Conservation (phyloP, 345 rosid genomes). For the Hirschfeldia incana region DNA sequence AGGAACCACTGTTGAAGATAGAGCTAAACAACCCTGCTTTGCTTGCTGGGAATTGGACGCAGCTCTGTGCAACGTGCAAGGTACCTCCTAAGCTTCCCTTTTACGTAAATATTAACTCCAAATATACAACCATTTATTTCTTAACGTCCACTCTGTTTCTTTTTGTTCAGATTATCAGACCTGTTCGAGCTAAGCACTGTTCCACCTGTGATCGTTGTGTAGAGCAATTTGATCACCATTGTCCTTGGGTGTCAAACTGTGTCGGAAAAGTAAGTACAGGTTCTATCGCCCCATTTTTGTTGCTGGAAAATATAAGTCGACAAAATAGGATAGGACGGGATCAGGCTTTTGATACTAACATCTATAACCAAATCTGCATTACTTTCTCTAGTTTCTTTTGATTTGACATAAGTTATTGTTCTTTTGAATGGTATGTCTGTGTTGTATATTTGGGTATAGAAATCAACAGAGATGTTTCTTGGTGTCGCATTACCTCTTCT, state of each 20-base stretch:
- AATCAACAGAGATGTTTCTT: slow-evolving; percentile 7
- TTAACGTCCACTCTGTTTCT: slow-evolving; percentile 7
- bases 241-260: slow-evolving; percentile 99
- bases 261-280: slow-evolving; percentile 76
- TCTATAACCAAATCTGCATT: not conserved
- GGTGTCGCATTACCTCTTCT: slow-evolving; percentile 4
- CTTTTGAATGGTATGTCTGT: not conserved
- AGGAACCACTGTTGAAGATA: slow-evolving; percentile 92
- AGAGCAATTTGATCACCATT: slow-evolving; percentile 98
- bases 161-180: slow-evolving; percentile 76
- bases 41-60: slow-evolving; percentile 96
- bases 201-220: slow-evolving; percentile 94
- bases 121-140: slow-evolving; percentile 8
- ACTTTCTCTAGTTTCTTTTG: slow-evolving; percentile 3
- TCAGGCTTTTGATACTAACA: slow-evolving; percentile 26
- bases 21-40: slow-evolving; percentile 91
- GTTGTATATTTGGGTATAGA: not conserved
- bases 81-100: slow-evolving; percentile 40
- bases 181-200: slow-evolving; percentile 98
- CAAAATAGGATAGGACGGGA: not conserved
- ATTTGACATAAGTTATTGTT: not conserved
- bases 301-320: slow-evolving; percentile 2
- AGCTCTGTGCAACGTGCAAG: slow-evolving; percentile 99
- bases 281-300: not conserved
- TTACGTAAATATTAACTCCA: not conserved